Percentiles rank a stretch among this genome's conserved stretches.
Evolutionary conservation across 352 stramenopile genomes (phyloP).

Genomic region (Phytophthora tubulina): DNA sequence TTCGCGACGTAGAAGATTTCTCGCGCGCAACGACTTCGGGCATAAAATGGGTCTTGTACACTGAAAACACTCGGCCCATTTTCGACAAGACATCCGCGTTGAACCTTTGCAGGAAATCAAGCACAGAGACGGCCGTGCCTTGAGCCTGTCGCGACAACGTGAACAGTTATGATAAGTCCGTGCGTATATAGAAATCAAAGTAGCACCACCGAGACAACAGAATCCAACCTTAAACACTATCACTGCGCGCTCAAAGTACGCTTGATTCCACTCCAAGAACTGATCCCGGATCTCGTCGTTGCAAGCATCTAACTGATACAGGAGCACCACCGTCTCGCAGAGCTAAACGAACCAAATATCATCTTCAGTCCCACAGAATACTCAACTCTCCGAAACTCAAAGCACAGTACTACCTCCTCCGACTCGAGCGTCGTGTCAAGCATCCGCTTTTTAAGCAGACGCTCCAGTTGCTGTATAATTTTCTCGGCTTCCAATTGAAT

Average conservation of each 20-base stretch:
- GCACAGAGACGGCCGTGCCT: conserved; percentile 54
- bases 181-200: not conserved
- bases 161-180: not conserved
- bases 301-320: conserved; percentile 74
- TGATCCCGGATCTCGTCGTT: conserved; percentile 83
- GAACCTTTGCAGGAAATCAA: conserved; percentile 65
- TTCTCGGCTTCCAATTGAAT: conserved; percentile 90
- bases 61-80: conserved; percentile 65
- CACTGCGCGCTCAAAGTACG: conserved; percentile 72
- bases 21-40: conserved; percentile 56
- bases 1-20: conserved; percentile 43
- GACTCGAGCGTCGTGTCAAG: conserved; percentile 54
- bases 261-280: conserved; percentile 87
- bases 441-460: conserved; percentile 67
- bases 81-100: conserved; percentile 61
- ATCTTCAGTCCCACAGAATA: not conserved
- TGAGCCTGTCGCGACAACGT: conserved; percentile 24
- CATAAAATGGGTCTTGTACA: conserved; percentile 77
- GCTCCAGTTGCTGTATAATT: conserved; percentile 84
- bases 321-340: conserved; percentile 69
- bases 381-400: not conserved
- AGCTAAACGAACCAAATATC: conserved; percentile 38
- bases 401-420: conserved; percentile 49
- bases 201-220: not conserved
- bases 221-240: conserved; percentile 54